phyloP scores from a whole-genome alignment of 306 rosid genomes.

The Castanopsis chinensis region DNA sequence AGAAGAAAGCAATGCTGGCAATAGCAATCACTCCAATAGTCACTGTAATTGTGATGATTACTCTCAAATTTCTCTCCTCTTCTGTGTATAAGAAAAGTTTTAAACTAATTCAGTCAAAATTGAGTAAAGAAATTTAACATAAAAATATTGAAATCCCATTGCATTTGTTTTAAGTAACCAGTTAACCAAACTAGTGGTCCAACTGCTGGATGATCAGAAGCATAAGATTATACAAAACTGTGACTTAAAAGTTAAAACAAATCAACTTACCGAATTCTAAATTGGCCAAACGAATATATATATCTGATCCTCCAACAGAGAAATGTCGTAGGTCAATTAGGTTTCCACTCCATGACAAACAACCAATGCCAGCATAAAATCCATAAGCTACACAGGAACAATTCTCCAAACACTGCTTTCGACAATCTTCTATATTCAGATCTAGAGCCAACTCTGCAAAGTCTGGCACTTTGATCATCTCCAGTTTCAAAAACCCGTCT shows the following conservation, averaged over 20 bases:
- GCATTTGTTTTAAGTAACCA: too few species aligned
- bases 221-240: too few species aligned
- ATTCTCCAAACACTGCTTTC: conserved; percentile 23
- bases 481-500: conserved; percentile 36
- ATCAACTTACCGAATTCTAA: conserved; percentile 26
- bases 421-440: conserved; percentile 2
- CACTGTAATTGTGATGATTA: not conserved
- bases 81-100: too few species aligned
- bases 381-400: conserved; percentile 33
- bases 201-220: too few species aligned
- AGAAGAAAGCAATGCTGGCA: too few species aligned
- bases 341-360: conserved; percentile 28
- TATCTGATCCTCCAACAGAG: conserved; percentile 12
- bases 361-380: conserved; percentile 8
- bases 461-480: conserved; percentile 43
- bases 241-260: not conserved
- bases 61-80: not conserved
- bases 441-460: not conserved
- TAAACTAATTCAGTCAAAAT: too few species aligned
- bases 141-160: too few species aligned
- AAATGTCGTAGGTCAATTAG: conserved; percentile 26
- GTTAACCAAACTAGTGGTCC: too few species aligned
- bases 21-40: not conserved
- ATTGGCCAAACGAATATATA: conserved; percentile 25
- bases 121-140: not conserved